Conservation (phyloP, 2,329 filamentous ascomycete species). For the Xylaria sp. region DNA sequence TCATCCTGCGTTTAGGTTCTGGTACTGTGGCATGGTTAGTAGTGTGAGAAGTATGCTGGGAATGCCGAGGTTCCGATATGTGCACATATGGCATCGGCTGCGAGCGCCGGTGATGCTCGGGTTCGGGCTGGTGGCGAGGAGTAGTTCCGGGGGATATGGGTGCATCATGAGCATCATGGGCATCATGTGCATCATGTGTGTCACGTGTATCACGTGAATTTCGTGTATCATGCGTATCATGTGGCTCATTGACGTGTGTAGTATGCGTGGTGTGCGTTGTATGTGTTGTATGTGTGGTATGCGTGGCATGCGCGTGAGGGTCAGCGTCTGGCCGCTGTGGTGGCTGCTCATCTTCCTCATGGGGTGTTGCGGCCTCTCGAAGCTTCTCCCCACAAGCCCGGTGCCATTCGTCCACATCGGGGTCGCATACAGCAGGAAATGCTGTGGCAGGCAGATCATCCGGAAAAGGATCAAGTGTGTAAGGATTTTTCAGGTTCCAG, state of each 20-base stretch:
- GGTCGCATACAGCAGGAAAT: conserved; percentile 68
- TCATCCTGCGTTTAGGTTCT: conserved; percentile 25
- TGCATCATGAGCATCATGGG: conserved; percentile 21
- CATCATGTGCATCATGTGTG: no score
- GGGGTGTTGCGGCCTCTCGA: conserved; percentile 51
- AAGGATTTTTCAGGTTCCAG: conserved; percentile 70
- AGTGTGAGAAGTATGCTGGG: conserved; percentile 23
- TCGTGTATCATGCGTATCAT: no score
- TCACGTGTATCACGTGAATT: no score
- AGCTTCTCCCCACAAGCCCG: conserved; percentile 67
- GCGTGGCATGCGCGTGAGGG: conserved; percentile 30
- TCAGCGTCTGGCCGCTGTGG: conserved; percentile 22
- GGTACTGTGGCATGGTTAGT: conserved; percentile 23
- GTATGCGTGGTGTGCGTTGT: no score
- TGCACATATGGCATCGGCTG: conserved; percentile 31
- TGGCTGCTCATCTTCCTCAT: conserved; percentile 30
- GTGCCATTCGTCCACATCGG: conserved; percentile 83
- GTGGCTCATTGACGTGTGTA: no score
- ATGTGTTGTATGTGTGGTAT: conserved; percentile 4
- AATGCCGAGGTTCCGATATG: conserved; percentile 26
- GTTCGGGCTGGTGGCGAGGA: conserved; percentile 28
- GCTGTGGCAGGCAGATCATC: conserved; percentile 52
- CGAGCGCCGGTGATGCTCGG: conserved; percentile 37
- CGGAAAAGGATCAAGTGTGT: conserved; percentile 65
- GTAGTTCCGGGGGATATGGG: conserved; percentile 15